Conservation (phyloP, 2,329 filamentous ascomycete genomes). For the Claviceps africana region DNA sequence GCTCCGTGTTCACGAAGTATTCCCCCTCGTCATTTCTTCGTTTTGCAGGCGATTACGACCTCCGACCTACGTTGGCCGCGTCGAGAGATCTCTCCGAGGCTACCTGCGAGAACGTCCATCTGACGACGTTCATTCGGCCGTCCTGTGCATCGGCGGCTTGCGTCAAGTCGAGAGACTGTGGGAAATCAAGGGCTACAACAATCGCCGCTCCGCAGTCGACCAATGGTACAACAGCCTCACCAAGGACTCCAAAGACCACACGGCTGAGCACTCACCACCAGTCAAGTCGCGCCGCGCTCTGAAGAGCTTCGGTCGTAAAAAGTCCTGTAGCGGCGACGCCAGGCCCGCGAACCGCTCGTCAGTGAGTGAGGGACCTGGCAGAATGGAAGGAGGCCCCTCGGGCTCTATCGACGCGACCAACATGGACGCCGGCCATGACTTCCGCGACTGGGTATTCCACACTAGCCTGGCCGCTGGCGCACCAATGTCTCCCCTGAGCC, state of each 20-base stretch:
- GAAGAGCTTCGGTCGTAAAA: conserved; percentile 43
- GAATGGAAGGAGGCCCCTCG: conserved; percentile 14
- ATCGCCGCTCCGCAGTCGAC: conserved; percentile 43
- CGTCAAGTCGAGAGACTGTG: conserved; percentile 50
- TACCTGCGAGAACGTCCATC: conserved; percentile 49
- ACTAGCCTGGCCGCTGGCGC: conserved; percentile 47
- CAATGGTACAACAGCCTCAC: conserved; percentile 41
- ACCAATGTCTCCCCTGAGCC: conserved; percentile 42
- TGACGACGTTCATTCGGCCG: conserved; percentile 48
- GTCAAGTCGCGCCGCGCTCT: conserved; percentile 38
- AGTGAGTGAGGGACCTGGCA: conserved; percentile 13
- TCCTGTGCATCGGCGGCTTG: conserved; percentile 46
- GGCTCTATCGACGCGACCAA: conserved; percentile 18
- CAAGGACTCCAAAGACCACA: conserved; percentile 30
- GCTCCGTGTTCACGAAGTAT: conserved; percentile 48
- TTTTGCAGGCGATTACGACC: conserved; percentile 49
- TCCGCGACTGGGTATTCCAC: conserved; percentile 35
- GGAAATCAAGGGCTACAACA: conserved; percentile 54
- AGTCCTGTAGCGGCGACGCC: conserved; percentile 28
- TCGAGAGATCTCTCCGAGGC: conserved; percentile 48
- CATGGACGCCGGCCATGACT: conserved; percentile 15
- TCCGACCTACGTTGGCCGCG: conserved; percentile 48
- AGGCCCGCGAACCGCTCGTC: conserved; percentile 10
- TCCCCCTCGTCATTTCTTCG: conserved; percentile 49
- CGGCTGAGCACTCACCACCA: conserved; percentile 20